Percentiles rank a stretch among this genome's conserved stretches.
Evolutionary conservation across 495 filamentous ascomycete species (phyloP).

Genomic region (Penicillium salamii): DNA sequence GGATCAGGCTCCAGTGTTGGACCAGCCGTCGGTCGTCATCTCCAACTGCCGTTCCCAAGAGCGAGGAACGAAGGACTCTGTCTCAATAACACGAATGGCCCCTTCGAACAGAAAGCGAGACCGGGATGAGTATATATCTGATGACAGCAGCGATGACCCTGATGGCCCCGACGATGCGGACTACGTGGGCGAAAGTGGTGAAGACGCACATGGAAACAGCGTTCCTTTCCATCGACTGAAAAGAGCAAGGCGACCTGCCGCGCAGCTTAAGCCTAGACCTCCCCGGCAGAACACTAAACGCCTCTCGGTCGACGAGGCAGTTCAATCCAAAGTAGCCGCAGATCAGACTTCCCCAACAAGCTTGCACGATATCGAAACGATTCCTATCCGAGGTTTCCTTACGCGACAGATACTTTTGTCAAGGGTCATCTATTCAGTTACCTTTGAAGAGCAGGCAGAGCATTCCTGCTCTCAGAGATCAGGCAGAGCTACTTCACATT

Average conservation of each 20-base stretch:
- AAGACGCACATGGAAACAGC: background rate
- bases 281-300: background rate
- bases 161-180: slow-evolving; percentile 1
- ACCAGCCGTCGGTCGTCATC: slow-evolving; percentile 4
- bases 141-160: slow-evolving; percentile 7
- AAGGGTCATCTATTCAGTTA: too few relatives aligned
- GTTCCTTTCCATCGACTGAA: background rate
- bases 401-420: too few relatives aligned
- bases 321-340: background rate
- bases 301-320: background rate
- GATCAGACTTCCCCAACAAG: background rate
- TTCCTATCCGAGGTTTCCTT: too few relatives aligned
- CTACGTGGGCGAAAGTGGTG: background rate
- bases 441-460: slow-evolving; percentile 11
- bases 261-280: background rate
- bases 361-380: too few relatives aligned
- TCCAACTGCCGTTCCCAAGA: background rate
- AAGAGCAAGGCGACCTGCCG: background rate
- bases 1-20: slow-evolving; percentile 2
- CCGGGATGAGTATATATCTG: background rate
- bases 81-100: background rate
- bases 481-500: background rate
- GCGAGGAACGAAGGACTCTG: slow-evolving; percentile 1
- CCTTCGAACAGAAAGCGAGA: slow-evolving; percentile 5
- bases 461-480: slow-evolving; percentile 2